Conservation (phyloP, 177 flowering plant species). For the Vitis hybrid region DNA sequence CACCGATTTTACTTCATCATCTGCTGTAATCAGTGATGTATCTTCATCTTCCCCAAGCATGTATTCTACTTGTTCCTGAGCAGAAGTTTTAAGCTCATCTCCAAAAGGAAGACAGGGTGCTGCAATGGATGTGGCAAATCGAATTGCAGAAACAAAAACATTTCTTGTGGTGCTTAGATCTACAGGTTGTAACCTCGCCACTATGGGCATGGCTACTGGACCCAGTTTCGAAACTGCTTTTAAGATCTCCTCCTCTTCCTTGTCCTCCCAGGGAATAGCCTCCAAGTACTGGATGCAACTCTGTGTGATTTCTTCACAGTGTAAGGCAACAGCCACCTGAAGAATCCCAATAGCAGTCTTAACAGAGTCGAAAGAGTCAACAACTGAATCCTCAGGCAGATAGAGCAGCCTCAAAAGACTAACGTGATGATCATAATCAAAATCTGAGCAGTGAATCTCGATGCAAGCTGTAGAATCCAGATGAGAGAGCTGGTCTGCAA, state of each 20-base stretch:
- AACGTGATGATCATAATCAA: constrained; percentile 46
- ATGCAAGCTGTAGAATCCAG: constrained; percentile 26
- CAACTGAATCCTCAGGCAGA: constrained; percentile 28
- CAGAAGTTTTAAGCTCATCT: constrained; percentile 68
- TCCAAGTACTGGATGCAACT: constrained; percentile 60
- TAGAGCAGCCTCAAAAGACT: constrained; percentile 52
- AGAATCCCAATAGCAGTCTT: constrained; percentile 53
- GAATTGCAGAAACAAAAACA: constrained; percentile 77
- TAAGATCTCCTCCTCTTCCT: constrained; percentile 58
- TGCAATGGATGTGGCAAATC: constrained; percentile 60
- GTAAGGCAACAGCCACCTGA: constrained; percentile 34
- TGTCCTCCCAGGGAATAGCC: constrained; percentile 64
- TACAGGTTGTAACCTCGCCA: constrained; percentile 54
- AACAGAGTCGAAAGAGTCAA: constrained; percentile 54
- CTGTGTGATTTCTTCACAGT: constrained; percentile 49
- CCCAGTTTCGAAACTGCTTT: constrained; percentile 45
- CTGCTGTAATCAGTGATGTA: constrained; percentile 48
- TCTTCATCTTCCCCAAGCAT: constrained; percentile 86
- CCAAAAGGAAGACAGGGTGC: constrained; percentile 52
- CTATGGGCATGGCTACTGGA: constrained; percentile 58
- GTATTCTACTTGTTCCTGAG: constrained; percentile 90
- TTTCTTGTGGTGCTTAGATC: constrained; percentile 51
- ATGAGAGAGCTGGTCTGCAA: constrained; percentile 38
- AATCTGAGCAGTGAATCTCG: constrained; percentile 48
- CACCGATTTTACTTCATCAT: constrained; percentile 70